These are phyloP conservation scores for Nymphaea thermarum DNA, from an alignment of 164 flowering plant genomes.

Conservation along the genomic window DNA sequence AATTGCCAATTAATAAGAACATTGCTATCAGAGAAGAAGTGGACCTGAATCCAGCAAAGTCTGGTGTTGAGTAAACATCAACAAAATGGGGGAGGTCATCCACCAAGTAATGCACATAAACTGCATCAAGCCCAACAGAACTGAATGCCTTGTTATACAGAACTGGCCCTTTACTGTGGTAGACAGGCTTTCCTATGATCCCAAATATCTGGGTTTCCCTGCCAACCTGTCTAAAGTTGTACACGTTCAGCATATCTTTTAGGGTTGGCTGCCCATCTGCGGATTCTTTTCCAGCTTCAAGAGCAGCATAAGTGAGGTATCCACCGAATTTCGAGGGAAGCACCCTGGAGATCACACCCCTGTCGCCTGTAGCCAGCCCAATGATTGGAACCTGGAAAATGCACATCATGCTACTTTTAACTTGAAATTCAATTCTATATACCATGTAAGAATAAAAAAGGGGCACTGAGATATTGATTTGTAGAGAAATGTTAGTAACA, in stretches of 20 bases:
- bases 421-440: too few relatives aligned
- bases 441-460: too few relatives aligned
- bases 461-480: too few relatives aligned
- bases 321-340: slow-evolving; percentile 94
- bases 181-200: slow-evolving; percentile 87
- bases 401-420: background rate
- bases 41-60: slow-evolving; percentile 95
- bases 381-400: slow-evolving; percentile 72
- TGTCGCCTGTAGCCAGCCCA: slow-evolving; percentile 87
- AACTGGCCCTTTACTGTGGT: slow-evolving; percentile 85
- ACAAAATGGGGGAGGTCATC: slow-evolving; percentile 67
- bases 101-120: slow-evolving; percentile 72
- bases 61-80: slow-evolving; percentile 63
- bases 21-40: slow-evolving; percentile 1
- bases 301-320: slow-evolving; percentile 81
- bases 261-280: slow-evolving; percentile 96
- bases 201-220: slow-evolving; percentile 83
- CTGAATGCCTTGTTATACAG: slow-evolving; percentile 69
- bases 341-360: slow-evolving; percentile 77
- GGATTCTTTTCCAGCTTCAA: slow-evolving; percentile 61
- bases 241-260: slow-evolving; percentile 54
- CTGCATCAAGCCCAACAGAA: slow-evolving; percentile 68
- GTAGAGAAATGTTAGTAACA: too few relatives aligned
- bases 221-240: slow-evolving; percentile 60
- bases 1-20: background rate